Conservation (phyloP, 805 yeast species). For the Candida michaelii region DNA sequence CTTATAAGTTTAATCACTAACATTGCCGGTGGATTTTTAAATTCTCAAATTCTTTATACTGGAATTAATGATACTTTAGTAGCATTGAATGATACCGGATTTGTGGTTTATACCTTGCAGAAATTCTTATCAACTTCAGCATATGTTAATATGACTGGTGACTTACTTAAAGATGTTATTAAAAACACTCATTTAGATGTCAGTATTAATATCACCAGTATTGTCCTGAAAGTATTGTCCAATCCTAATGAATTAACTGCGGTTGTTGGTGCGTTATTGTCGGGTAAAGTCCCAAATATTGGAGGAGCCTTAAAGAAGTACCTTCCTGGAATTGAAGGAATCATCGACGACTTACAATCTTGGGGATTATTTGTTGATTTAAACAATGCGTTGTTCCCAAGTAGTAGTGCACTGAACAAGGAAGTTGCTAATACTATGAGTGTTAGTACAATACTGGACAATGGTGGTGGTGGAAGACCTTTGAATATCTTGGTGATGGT, state of each 20-base stretch:
- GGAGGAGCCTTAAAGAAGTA: conserved; percentile 24
- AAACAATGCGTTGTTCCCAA: conserved; percentile 28
- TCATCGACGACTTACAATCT: conserved; percentile 32
- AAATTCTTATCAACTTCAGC: conserved; percentile 31
- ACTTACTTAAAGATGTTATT: conserved; percentile 27
- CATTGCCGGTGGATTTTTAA: conserved; percentile 26
- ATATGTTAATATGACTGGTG: conserved; percentile 37
- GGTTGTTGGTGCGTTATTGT: conserved; percentile 17
- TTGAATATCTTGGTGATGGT: conserved; percentile 18
- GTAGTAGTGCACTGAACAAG: conserved; percentile 8
- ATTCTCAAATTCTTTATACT: conserved; percentile 25
- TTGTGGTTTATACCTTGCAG: conserved; percentile 38
- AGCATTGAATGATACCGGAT: conserved; percentile 43
- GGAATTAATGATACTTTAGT: conserved; percentile 27
- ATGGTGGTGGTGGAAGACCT: background rate
- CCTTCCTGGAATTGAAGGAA: conserved; percentile 28
- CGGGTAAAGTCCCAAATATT: conserved; percentile 20
- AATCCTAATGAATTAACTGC: conserved; percentile 23
- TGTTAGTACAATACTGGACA: conserved; percentile 8
- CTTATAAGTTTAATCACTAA: conserved; percentile 30
- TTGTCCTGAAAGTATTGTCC: conserved; percentile 24
- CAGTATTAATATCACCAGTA: conserved; percentile 25
- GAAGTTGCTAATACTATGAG: conserved; percentile 6
- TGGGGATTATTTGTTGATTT: conserved; percentile 39
- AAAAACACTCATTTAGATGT: conserved; percentile 27